Evolutionary conservation across 148 eudicot genomes (phyloP), one percentile per base, ranked within the genome.

Genomic region (Nepenthes gracilis): DNA sequence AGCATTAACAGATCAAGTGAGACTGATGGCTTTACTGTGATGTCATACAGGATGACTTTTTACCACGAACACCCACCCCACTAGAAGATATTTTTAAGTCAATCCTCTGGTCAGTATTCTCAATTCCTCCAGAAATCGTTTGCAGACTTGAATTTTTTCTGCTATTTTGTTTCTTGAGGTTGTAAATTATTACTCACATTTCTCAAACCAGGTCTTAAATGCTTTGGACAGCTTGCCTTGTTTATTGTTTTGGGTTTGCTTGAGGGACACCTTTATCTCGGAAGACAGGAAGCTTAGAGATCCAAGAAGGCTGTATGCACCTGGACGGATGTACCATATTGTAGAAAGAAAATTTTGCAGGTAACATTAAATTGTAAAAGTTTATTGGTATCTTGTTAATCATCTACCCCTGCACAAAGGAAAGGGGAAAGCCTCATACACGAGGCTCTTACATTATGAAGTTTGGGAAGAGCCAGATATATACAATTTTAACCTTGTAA

Each of bases 301-400:
- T 77, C 90, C 90, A 36, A 81, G 97, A 72, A 69, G 97, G 67
- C 65, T 90, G 14, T 90, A 88, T 78, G 95, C 96, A 61, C 98
- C 98, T 54, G 98, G 98, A 36, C 79, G 96, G 63, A 75, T 93
- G 75, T 93, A 84, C 72, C 98, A 93, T 70, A 84, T 93, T 54
- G 98, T 93, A 51, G 96, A 93, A 72, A 82, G 98, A 71, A 88
- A 84, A 65, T 86, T 86, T 73, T 93, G 96, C 86, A 82, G 95
- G 95, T 90, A 76, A 74, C 32, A 36, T 57, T 4, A 12, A 33
- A 33, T 23, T 23, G 23, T 23, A 23, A 23, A 23, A 23, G 23
- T 23, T 23, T 23, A 23, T 23, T 23, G 23, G 23, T 23, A 23
- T 23, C 23, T 23, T 40, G 8, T 40, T 40, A 40, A 4, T 40